These are phyloP conservation scores for Mangifera indica DNA, from an alignment of 345 rosid genomes.

Conservation along the genomic window DNA sequence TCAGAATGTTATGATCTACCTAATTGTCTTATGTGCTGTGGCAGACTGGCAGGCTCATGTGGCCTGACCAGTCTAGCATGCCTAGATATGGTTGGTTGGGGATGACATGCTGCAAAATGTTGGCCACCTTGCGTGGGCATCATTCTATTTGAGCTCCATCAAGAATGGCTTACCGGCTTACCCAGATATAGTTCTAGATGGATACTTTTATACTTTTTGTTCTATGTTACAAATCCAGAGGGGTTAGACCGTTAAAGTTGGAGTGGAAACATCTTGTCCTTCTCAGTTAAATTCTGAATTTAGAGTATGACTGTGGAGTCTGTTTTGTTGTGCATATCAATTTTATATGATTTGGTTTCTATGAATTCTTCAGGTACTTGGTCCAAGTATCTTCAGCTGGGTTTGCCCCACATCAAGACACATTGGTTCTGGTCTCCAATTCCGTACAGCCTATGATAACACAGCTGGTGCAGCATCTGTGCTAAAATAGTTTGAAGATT, in stretches of 20 bases:
- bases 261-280: neutral
- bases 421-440: conserved; percentile 71
- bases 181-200: neutral
- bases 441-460: conserved; percentile 59
- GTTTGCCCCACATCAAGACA: conserved; percentile 65
- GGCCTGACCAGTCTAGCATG: neutral
- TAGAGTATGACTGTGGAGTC: neutral
- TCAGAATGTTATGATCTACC: neutral
- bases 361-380: conserved; percentile 59
- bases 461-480: conserved; percentile 27
- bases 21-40: neutral
- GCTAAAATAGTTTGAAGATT: conserved; percentile 25
- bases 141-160: neutral
- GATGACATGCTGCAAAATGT: neutral
- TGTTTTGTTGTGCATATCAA: neutral
- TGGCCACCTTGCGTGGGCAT: neutral
- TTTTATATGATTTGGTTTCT: neutral
- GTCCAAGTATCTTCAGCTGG: conserved; percentile 76
- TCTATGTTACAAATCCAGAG: no score
- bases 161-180: conserved; percentile 3
- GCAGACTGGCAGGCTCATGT: conserved; percentile 1
- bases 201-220: neutral
- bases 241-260: neutral
- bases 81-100: neutral
- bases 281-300: neutral